These are phyloP conservation scores for Saccharum officinarum DNA, from an alignment of 176 grass and related monocot genomes.

Conservation along the genomic window DNA sequence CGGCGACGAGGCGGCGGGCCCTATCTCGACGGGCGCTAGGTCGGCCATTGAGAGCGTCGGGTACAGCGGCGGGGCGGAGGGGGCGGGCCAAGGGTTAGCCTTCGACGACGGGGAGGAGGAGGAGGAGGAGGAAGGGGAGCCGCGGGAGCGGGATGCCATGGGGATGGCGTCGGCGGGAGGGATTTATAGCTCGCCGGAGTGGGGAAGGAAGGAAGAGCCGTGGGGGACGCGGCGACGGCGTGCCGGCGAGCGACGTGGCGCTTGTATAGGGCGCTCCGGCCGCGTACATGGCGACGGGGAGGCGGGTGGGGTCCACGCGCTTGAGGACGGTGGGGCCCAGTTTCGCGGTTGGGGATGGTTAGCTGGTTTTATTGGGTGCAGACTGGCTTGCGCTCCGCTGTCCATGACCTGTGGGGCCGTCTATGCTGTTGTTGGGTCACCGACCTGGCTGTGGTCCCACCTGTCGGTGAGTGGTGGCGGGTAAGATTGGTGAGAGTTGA, in stretches of 20 bases:
- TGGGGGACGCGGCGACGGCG: slow-evolving; percentile 22
- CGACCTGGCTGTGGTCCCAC: not conserved
- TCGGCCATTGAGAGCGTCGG: slow-evolving; percentile 64
- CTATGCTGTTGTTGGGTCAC: rapidly evolving
- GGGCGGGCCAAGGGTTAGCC: slow-evolving; percentile 14
- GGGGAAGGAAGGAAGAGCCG: slow-evolving; percentile 1
- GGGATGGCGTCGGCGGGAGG: not conserved
- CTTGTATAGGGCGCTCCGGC: slow-evolving; percentile 30
- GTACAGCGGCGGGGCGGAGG: slow-evolving; percentile 65
- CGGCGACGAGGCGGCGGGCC: slow-evolving; percentile 24
- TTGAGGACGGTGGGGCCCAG: slow-evolving; percentile 2
- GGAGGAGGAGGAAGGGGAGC: not conserved
- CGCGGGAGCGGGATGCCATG: slow-evolving; percentile 30
- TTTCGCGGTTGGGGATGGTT: not conserved
- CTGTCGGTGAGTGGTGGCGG: not conserved
- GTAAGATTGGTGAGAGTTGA: not conserved
- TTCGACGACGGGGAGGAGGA: not conserved
- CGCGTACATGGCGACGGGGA: slow-evolving; percentile 40
- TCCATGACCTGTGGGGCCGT: not conserved
- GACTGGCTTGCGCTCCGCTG: not conserved
- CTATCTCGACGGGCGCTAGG: slow-evolving; percentile 37
- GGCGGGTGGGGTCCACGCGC: slow-evolving; percentile 21
- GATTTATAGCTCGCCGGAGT: not conserved
- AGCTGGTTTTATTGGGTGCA: not conserved
- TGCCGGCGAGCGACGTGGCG: slow-evolving; percentile 36